phyloP scores from a whole-genome alignment of 2,329 filamentous ascomycete genomes.

The Hypoxylon sp. region DNA sequence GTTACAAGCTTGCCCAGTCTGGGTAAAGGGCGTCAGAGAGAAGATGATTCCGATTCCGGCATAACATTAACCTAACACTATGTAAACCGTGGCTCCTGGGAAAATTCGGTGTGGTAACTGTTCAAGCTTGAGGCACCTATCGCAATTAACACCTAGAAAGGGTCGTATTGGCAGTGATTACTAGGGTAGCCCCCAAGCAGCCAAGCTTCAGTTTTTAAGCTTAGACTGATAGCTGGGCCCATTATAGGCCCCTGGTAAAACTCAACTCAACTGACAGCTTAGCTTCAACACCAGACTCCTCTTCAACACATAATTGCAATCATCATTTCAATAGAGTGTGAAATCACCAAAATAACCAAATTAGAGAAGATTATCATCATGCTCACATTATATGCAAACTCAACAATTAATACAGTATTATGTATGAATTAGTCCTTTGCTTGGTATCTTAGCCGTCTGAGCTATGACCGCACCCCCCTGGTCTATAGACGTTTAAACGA shows the following conservation, averaged over 20 bases:
- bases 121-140: slow-evolving; percentile 27
- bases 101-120: slow-evolving; percentile 10
- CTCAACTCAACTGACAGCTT: slow-evolving; percentile 1
- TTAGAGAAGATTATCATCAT: no score
- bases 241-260: neutral
- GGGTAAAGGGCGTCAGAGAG: slow-evolving; percentile 23
- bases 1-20: neutral
- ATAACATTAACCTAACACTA: slow-evolving; percentile 28
- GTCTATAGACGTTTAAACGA: slow-evolving; percentile 45
- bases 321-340: no score
- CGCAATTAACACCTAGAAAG: slow-evolving; percentile 20
- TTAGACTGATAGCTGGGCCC: slow-evolving; percentile 25
- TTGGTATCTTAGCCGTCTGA: slow-evolving; percentile 27
- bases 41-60: slow-evolving; percentile 28
- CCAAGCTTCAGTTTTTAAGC: slow-evolving; percentile 23
- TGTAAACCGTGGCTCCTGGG: slow-evolving; percentile 37
- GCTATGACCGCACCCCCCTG: slow-evolving; percentile 42
- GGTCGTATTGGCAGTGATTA: slow-evolving; percentile 11
- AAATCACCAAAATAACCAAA: no score
- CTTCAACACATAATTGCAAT: neutral
- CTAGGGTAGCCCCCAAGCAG: slow-evolving; percentile 8
- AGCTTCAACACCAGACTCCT: neutral
- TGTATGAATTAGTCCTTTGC: slow-evolving; percentile 17
- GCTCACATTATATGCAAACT: neutral
- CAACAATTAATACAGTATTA: slow-evolving; percentile 13